Percentiles rank a stretch among this genome's conserved stretches.
Evolutionary conservation across 1,284 basidiomycete species (phyloP).

Genomic region (Cutaneotrichosporon daszewskae): DNA sequence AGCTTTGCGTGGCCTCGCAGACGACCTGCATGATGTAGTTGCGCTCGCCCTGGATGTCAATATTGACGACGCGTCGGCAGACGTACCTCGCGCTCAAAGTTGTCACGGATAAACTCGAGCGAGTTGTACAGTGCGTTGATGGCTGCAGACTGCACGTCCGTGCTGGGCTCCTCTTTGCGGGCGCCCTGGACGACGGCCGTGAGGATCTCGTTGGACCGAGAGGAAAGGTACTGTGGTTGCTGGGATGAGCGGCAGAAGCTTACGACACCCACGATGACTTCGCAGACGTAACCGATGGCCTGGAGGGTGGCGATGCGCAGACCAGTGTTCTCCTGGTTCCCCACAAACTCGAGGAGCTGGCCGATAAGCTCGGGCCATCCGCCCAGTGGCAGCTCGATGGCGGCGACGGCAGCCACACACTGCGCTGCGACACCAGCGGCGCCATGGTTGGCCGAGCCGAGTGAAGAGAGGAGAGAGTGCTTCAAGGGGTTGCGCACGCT

Average conservation of each 20-base stretch:
- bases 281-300: slow-evolving; percentile 95
- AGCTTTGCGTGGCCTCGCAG: slow-evolving; percentile 93
- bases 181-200: slow-evolving; percentile 98
- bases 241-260: slow-evolving; percentile 41
- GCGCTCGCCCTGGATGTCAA: slow-evolving; percentile 70
- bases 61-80: slow-evolving; percentile 30
- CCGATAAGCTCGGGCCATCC: slow-evolving; percentile 90
- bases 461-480: slow-evolving; percentile 73
- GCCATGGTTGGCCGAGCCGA: slow-evolving; percentile 66
- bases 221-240: slow-evolving; percentile 83
- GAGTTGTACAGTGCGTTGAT: slow-evolving; percentile 92
- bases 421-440: slow-evolving; percentile 86
- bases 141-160: slow-evolving; percentile 91
- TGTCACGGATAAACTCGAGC: slow-evolving; percentile 93
- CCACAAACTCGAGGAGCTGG: slow-evolving; percentile 78
- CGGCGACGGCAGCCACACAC: slow-evolving; percentile 87
- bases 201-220: slow-evolving; percentile 93
- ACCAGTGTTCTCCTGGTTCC: slow-evolving; percentile 67
- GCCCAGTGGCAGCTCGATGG: slow-evolving; percentile 80
- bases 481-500: slow-evolving; percentile 78
- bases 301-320: slow-evolving; percentile 86
- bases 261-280: slow-evolving; percentile 67
- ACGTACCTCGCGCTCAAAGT: slow-evolving; percentile 98
- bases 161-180: slow-evolving; percentile 88
- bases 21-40: slow-evolving; percentile 99